phyloP scores from a whole-genome alignment of 2,329 filamentous ascomycete genomes.

The Exophiala aquamarina region DNA sequence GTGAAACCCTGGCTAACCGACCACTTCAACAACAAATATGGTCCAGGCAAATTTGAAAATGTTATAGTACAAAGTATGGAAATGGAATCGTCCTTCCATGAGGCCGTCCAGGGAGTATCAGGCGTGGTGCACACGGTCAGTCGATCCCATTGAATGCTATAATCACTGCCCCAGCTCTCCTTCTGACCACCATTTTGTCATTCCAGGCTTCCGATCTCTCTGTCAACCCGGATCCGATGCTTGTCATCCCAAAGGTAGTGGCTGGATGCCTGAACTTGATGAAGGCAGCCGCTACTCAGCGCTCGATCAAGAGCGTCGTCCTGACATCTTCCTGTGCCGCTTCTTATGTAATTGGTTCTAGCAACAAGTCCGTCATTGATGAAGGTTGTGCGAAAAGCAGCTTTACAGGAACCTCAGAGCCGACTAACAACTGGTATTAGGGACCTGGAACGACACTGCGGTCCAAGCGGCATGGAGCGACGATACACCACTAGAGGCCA shows the following conservation, averaged over 20 bases:
- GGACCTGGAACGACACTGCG: constrained; percentile 38
- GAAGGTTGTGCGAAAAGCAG: background rate
- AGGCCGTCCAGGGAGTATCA: constrained; percentile 35
- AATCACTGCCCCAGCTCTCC: too few species aligned
- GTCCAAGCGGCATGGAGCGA: constrained; percentile 36
- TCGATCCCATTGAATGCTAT: constrained; percentile 31
- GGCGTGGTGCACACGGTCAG: constrained; percentile 35
- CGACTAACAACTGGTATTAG: constrained; percentile 4
- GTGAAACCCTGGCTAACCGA: constrained; percentile 29
- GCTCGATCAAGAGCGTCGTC: constrained; percentile 32
- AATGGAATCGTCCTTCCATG: constrained; percentile 25
- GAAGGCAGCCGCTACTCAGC: constrained; percentile 4
- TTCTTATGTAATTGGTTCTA: constrained; percentile 40
- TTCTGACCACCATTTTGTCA: background rate
- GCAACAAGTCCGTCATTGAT: constrained; percentile 24
- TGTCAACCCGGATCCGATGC: constrained; percentile 36
- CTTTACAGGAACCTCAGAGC: background rate
- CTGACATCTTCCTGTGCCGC: constrained; percentile 8
- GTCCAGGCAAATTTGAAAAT: constrained; percentile 36
- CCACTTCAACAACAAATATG: constrained; percentile 35
- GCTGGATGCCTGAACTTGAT: background rate
- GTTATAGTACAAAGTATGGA: constrained; percentile 36
- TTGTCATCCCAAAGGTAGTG: constrained; percentile 36
- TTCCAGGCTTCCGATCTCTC: constrained; percentile 26
- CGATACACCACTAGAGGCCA: constrained; percentile 33